These are phyloP conservation scores for Phytophthora ramorum DNA, from an alignment of 352 stramenopile genomes.

Conservation along the genomic window DNA sequence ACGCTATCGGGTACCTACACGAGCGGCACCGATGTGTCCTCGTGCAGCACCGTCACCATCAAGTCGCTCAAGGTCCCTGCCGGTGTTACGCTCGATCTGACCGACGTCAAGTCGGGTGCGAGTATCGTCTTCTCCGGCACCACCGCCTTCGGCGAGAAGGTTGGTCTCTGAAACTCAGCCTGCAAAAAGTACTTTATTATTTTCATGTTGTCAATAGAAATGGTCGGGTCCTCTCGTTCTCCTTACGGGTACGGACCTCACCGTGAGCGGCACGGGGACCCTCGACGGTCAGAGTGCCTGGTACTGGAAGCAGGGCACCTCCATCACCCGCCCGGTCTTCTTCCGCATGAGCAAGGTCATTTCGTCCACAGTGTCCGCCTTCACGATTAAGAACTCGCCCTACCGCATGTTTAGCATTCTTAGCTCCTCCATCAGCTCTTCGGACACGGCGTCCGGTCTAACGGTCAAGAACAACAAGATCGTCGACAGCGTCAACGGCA, in stretches of 20 bases:
- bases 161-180: neutral
- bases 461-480: conserved; percentile 36
- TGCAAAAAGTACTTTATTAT: neutral
- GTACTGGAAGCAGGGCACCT: conserved; percentile 23
- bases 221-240: conserved; percentile 19
- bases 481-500: conserved; percentile 15
- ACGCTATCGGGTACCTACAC: conserved; percentile 35
- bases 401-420: too few species aligned
- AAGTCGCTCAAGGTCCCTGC: conserved; percentile 37
- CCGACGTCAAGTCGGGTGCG: conserved; percentile 32
- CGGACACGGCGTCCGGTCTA: conserved; percentile 18
- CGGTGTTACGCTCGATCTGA: conserved; percentile 46
- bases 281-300: conserved; percentile 44
- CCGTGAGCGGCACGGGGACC: conserved; percentile 33
- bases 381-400: conserved; percentile 33
- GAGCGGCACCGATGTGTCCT: conserved; percentile 28
- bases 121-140: conserved; percentile 45
- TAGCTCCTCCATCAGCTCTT: too few species aligned
- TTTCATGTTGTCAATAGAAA: conserved; percentile 5
- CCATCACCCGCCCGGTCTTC: conserved; percentile 41
- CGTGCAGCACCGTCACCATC: conserved; percentile 37
- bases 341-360: conserved; percentile 40
- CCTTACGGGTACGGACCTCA: conserved; percentile 34
- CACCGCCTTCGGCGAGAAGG: conserved; percentile 44
- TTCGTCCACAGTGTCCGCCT: conserved; percentile 30